phyloP scores from a whole-genome alignment of 345 rosid genomes.

The Bruguiera sexangula region DNA sequence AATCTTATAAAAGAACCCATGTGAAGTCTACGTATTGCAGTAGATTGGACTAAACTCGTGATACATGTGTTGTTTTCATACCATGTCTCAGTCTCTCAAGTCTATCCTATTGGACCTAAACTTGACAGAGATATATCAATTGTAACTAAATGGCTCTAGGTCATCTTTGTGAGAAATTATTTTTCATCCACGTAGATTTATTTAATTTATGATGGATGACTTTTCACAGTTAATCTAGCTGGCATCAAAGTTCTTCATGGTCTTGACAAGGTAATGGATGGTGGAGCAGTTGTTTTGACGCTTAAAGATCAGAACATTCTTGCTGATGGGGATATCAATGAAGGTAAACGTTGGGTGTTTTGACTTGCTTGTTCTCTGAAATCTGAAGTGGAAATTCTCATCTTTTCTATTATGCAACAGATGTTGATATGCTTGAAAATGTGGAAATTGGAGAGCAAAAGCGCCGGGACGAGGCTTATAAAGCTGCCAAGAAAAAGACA shows the following conservation, averaged over 20 bases:
- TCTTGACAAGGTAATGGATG: slow-evolving; percentile 84
- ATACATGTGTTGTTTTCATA: too few species aligned
- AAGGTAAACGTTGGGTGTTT: slow-evolving; percentile 48
- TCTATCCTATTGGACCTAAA: too few species aligned
- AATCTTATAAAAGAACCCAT: too few species aligned
- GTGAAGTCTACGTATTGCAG: too few species aligned
- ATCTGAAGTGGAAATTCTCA: slow-evolving; percentile 20
- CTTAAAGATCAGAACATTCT: slow-evolving; percentile 90
- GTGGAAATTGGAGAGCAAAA: slow-evolving; percentile 98
- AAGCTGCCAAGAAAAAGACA: slow-evolving; percentile 81
- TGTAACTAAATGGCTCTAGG: too few species aligned
- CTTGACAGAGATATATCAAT: too few species aligned
- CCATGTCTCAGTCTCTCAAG: too few species aligned
- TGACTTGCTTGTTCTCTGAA: slow-evolving; percentile 8
- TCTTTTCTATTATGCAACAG: slow-evolving; percentile 50
- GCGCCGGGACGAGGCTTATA: slow-evolving; percentile 80
- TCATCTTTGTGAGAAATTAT: too few species aligned
- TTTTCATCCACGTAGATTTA: neutral
- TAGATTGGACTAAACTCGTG: too few species aligned
- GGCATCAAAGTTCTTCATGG: slow-evolving; percentile 93
- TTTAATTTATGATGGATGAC: slow-evolving; percentile 15
- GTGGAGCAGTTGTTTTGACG: slow-evolving; percentile 94
- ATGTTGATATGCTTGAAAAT: slow-evolving; percentile 95
- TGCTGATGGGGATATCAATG: slow-evolving; percentile 74
- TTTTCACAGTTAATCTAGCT: slow-evolving; percentile 62